A percentile compares a stretch with the other conserved stretches of the same genome.
Evolutionary conservation across 2,329 filamentous ascomycete species (phyloP).

Genomic region (Phaeoacremonium minimum): DNA sequence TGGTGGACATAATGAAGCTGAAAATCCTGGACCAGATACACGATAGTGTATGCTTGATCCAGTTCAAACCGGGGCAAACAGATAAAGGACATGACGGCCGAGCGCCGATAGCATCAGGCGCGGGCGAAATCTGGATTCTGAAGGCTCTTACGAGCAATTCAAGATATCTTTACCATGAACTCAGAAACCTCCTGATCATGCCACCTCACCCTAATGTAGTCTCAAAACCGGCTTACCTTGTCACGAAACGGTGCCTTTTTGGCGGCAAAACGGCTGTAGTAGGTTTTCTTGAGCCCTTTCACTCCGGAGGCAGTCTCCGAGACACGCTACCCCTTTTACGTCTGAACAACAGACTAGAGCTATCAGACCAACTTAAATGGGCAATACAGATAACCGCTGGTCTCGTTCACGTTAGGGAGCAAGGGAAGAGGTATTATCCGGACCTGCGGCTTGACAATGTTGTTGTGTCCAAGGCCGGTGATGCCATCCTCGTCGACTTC

Average conservation of each 20-base stretch:
- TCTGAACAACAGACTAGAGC: conserved; percentile 36
- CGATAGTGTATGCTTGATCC: conserved; percentile 55
- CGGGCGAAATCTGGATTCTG: conserved; percentile 40
- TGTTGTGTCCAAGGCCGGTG: conserved; percentile 40
- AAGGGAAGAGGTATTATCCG: conserved; percentile 46
- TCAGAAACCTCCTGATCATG: conserved; percentile 49
- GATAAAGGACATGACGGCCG: too few species aligned
- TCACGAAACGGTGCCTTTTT: conserved; percentile 52
- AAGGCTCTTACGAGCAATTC: conserved; percentile 54
- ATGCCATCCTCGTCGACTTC: conserved; percentile 56
- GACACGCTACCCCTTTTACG: conserved; percentile 49
- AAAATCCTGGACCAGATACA: conserved; percentile 49
- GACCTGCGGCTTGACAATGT: conserved; percentile 58
- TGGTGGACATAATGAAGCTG: conserved; percentile 45
- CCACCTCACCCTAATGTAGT: conserved; percentile 50
- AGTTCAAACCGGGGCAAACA: conserved; percentile 17
- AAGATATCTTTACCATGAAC: conserved; percentile 59
- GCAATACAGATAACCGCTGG: conserved; percentile 46
- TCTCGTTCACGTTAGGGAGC: conserved; percentile 42
- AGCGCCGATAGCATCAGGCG: too few species aligned
- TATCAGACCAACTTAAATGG: conserved; percentile 47
- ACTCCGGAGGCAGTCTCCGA: conserved; percentile 49
- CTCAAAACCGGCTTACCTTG: conserved; percentile 43
- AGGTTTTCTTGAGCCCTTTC: conserved; percentile 53
- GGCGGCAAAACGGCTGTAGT: conserved; percentile 50